Percentiles rank a stretch among this genome's conserved stretches.
These are phyloP conservation scores for Cyberlindnera subsufficiens DNA, from an alignment of 805 yeast species.

Conservation along the genomic window DNA sequence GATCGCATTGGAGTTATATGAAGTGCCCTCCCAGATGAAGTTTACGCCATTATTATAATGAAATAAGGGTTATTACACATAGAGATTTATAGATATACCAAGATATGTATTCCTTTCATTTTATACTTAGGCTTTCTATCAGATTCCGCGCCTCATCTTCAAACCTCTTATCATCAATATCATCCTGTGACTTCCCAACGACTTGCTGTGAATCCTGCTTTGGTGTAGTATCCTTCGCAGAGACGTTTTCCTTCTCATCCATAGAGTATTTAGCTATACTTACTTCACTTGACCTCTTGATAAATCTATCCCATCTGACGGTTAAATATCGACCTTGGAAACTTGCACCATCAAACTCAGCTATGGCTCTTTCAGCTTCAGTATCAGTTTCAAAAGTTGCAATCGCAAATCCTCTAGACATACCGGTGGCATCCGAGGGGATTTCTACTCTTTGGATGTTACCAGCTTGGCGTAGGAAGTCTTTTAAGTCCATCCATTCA, in stretches of 20 bases:
- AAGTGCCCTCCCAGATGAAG: conserved; percentile 12
- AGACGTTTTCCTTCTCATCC: neutral
- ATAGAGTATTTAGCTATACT: neutral
- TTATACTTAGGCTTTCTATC: conserved; percentile 15
- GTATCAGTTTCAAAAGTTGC: conserved; percentile 43
- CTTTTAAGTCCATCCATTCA: conserved; percentile 34
- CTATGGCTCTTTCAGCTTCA: conserved; percentile 45
- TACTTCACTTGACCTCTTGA: conserved; percentile 24
- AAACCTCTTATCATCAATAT: conserved; percentile 14
- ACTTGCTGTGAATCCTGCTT: conserved; percentile 8
- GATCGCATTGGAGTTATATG: conserved; percentile 18
- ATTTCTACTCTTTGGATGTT: conserved; percentile 29
- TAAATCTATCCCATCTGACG: conserved; percentile 54
- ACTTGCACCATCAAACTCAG: conserved; percentile 41
- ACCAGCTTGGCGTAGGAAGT: conserved; percentile 26
- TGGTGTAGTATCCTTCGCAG: neutral
- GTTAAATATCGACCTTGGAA: conserved; percentile 58
- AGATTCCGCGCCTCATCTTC: conserved; percentile 22
- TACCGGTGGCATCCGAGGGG: conserved; percentile 31
- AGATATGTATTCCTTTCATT: neutral
- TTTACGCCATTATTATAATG: conserved; percentile 23
- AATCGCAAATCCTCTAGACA: conserved; percentile 58
- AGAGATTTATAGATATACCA: neutral
- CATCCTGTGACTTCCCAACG: too few species aligned
- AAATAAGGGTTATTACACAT: neutral